Evolutionary conservation across 345 rosid genomes (phyloP).

Genomic region (Lepidium africanum): DNA sequence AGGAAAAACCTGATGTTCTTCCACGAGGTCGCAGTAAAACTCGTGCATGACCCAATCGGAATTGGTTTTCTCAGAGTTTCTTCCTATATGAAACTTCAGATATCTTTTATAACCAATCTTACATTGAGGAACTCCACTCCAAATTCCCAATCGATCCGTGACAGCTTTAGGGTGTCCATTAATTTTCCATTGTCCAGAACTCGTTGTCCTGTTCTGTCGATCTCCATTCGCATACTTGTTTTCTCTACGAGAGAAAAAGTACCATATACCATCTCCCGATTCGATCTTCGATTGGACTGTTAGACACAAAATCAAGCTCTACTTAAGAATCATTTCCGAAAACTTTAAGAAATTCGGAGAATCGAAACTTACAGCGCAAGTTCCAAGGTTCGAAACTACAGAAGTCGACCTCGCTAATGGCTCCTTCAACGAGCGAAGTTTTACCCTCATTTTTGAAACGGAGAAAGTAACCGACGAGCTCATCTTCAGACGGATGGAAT

Average conservation of each 20-base stretch:
- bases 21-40: not conserved
- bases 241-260: constrained; percentile 20
- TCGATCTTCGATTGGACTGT: constrained; percentile 14
- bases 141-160: not conserved
- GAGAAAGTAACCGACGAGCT: constrained; percentile 34
- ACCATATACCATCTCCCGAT: constrained; percentile 24
- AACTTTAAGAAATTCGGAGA: not conserved
- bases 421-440: not conserved
- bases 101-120: constrained; percentile 33
- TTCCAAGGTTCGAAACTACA: constrained; percentile 42
- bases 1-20: not conserved
- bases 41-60: constrained; percentile 5
- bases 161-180: constrained; percentile 12
- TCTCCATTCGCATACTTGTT: constrained; percentile 7
- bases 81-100: constrained; percentile 18
- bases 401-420: constrained; percentile 34
- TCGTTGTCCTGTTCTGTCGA: constrained; percentile 26
- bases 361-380: constrained; percentile 23
- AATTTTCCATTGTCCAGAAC: constrained; percentile 32
- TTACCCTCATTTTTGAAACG: constrained; percentile 25
- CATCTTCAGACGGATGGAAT: constrained; percentile 44
- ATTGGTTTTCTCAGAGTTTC: not conserved
- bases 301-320: not conserved
- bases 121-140: not conserved
- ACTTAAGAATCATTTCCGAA: not conserved